phyloP scores from a whole-genome alignment of 208 protist genomes.

The Angomonas ambiguus region DNA sequence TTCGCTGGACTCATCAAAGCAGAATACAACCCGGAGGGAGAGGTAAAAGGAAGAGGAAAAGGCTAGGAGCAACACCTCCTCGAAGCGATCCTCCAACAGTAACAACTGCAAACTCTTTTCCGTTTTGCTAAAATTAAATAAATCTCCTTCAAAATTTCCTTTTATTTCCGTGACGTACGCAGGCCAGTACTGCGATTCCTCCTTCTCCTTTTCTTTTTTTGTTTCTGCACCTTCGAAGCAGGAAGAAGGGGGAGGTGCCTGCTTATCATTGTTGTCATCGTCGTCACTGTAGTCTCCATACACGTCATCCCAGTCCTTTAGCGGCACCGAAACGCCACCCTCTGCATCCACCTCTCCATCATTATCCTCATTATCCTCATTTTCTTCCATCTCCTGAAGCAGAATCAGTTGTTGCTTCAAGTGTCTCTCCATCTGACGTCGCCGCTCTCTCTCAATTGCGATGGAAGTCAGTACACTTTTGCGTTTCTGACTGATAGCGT shows the following conservation, averaged over 20 bases:
- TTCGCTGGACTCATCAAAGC: conserved; percentile 65
- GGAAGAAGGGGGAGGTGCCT: background rate
- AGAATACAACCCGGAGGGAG: conserved; percentile 61
- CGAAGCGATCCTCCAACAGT: conserved; percentile 41
- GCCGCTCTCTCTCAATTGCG: background rate
- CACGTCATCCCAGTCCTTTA: background rate
- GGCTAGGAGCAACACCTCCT: conserved; percentile 34
- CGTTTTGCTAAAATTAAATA: conserved; percentile 16
- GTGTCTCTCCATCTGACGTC: background rate
- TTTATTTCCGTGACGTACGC: conserved; percentile 45
- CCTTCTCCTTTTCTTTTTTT: background rate
- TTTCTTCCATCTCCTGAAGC: background rate
- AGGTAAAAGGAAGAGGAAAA: conserved; percentile 42
- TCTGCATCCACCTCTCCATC: background rate
- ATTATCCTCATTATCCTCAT: background rate
- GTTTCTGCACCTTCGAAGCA: background rate
- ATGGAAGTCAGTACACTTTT: background rate
- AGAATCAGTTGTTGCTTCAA: background rate
- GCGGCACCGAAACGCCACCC: background rate
- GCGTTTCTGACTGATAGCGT: background rate
- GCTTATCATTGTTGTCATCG: background rate
- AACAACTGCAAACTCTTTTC: conserved; percentile 13
- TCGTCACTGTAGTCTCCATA: background rate
- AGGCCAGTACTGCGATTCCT: conserved; percentile 74
- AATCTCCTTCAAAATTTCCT: conserved; percentile 39